A percentile compares a stretch with the other conserved stretches of the same genome.
These are phyloP conservation scores for Clonostachys rhizophaga DNA, from an alignment of 2,329 filamentous ascomycete genomes.

Conservation along the genomic window DNA sequence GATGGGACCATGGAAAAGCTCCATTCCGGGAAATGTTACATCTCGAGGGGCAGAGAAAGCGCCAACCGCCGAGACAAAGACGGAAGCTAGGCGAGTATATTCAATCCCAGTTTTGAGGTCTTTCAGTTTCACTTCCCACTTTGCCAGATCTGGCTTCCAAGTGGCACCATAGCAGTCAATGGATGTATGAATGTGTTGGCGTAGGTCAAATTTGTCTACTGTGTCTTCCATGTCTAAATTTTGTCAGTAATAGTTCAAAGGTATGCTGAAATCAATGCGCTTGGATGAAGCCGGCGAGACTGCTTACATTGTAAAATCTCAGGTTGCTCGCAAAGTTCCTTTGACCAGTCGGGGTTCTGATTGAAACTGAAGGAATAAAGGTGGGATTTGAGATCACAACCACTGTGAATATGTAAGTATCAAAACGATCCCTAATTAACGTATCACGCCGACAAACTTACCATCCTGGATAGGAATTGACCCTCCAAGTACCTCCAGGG, in stretches of 20 bases:
- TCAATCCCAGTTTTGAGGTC: constrained; percentile 7
- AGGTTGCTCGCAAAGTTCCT: constrained; percentile 20
- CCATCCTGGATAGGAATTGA: constrained; percentile 10
- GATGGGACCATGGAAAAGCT: constrained; percentile 23
- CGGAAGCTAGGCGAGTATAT: constrained; percentile 7
- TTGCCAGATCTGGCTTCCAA: constrained; percentile 8
- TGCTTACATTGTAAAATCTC: constrained; percentile 24
- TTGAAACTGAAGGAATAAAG: constrained; percentile 36
- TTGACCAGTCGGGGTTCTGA: constrained; percentile 29
- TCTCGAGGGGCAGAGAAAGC: constrained; percentile 14
- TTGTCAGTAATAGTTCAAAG: no score
- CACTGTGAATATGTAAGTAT: constrained; percentile 1
- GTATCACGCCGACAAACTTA: not conserved
- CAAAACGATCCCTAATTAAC: not conserved
- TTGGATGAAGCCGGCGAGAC: not conserved
- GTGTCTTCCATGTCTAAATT: constrained; percentile 7
- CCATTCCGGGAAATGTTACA: constrained; percentile 18
- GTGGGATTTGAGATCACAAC: constrained; percentile 12
- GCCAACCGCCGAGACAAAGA: constrained; percentile 19
- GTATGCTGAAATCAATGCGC: no score
- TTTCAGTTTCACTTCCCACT: constrained; percentile 11
- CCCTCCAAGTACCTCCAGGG: constrained; percentile 11
- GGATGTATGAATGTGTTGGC: constrained; percentile 10
- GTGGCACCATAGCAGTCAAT: constrained; percentile 12
- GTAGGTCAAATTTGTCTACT: constrained; percentile 9